Conservation (phyloP, 345 rosid genomes). For the Camelina sativa region DNA sequence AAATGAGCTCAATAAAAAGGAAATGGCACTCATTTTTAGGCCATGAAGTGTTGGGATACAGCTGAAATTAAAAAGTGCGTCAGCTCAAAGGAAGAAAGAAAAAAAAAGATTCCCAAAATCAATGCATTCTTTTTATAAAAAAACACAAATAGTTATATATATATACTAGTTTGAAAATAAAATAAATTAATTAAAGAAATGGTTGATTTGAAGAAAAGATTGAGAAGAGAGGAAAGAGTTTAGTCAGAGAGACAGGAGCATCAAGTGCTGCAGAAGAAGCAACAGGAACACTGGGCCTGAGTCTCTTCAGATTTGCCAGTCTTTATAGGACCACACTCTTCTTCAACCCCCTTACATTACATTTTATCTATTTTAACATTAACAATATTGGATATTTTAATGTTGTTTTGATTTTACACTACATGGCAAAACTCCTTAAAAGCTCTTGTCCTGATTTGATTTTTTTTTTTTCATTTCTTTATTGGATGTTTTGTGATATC, state of each 20-base stretch:
- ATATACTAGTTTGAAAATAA: background rate
- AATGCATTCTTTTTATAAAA: conserved; percentile 10
- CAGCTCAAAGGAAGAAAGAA: conserved; percentile 15
- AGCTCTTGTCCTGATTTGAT: conserved; percentile 42
- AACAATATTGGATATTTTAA: conserved; percentile 47
- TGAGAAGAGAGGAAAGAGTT: conserved; percentile 33
- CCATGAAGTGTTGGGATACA: conserved; percentile 43
- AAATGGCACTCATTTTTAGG: conserved; percentile 49
- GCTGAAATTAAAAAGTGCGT: conserved; percentile 38
- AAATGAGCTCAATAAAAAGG: conserved; percentile 18
- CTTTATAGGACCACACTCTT: conserved; percentile 45
- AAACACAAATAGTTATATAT: background rate
- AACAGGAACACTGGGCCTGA: conserved; percentile 49
- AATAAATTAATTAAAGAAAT: background rate
- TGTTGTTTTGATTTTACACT: conserved; percentile 49
- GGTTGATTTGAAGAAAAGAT: background rate
- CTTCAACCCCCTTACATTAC: conserved; percentile 2
- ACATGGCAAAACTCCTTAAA: conserved; percentile 50
- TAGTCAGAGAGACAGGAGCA: conserved; percentile 51
- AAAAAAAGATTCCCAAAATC: conserved; percentile 28
- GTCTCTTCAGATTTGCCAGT: conserved; percentile 48
- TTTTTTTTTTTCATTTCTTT: background rate
- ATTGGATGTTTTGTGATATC: conserved; percentile 10
- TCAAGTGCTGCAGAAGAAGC: conserved; percentile 54
- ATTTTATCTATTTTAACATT: conserved; percentile 40